Base-by-base conservation (phyloP, 257 asterid genomes). In the Solanum sejunctum region DNA sequence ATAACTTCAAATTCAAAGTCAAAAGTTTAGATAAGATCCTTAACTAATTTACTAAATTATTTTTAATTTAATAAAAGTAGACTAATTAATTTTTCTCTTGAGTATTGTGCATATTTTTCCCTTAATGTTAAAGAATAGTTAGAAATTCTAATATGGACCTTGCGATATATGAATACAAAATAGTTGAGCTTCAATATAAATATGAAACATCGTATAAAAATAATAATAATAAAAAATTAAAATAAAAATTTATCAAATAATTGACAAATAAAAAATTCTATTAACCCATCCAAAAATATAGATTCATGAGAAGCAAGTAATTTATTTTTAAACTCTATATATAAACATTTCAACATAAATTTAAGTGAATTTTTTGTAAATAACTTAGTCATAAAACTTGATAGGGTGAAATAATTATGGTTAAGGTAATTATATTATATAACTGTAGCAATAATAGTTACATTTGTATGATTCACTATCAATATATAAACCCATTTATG, bases 201-300 rank as follows among this genome's bases (percentile, higher is more conserved):
- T 20, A 58, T 0, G 3, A 20, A 0, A 3, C 13, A 58, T 0
- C 13, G 10, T 20, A 58, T 9, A 0, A 57, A 0, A 58, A 58
- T 8, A 58, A 58, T 0, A 20, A 58, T 18, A 57, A 8, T 3
- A 9, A 0, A 3, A 57, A 57, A 20, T 32, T 32, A 1, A 2
- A 58, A 12, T 20, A 1, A 9, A 58, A 0, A 58, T 9, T 58
- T 58, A 58, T 58, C 6, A 58, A 58, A 58, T 58, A 58, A 20
- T 4, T 58, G 64, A 20, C 20, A 9, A 13, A 58, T 12, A 13
- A 4, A 20, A 20, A 8, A 0, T 58, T 58, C 0, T 20, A 20
- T 58, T 6, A 58, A 57, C 7, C 0, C 2, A 9, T 57, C 20
- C 64, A 58, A 58, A 12, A 0, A 1, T 58, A 58, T n/a, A 23